Base-by-base conservation (phyloP, 2,329 filamentous ascomycete species). In the Triangularia setosa region DNA sequence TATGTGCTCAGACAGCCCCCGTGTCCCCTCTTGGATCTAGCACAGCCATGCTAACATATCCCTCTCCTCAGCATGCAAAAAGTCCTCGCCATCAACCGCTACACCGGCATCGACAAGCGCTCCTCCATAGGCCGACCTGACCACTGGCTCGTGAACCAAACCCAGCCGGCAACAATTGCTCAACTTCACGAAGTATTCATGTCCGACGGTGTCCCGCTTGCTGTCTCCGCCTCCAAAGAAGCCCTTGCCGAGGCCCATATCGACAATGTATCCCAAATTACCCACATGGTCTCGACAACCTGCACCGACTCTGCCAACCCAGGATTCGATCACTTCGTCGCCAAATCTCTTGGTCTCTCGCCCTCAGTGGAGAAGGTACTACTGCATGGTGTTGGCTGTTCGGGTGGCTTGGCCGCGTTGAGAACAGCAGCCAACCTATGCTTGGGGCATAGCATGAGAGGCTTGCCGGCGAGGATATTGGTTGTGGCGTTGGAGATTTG, bases 281-380 rank as follows among this genome's bases (percentile, higher is more conserved):
- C 87, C 2, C 88, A 90, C 70, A 79, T 89, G 48, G 86, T 90
- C 8, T 84, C 86, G 24, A 88, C 87, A 0, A 90, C 87, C 4
- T 90, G 88, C 72, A 90, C 87, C 8, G 85, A 90, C 72, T 88
- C 86, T 67, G 86, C 87, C 16, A 90, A 90, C 72, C 87, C 87
- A 0, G 87, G 87, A 1, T 90, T 86, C 71, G 88, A 90, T 69
- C 85, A 89, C 73, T 88, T 80, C 67, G 84, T 90, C 24, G 82
- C 82, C 60, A 86, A 84, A 70, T 77, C 79, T 4, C 75, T 90
- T 2, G 85, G 85, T 0, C 78, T 90, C 28, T 77, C 78, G n/a
- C 78, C 81, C 33, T 77, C 76, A n/a, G 81, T 87, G 2, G 86
- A 90, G 69, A 89, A 87, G 70, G 84, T 88, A 5, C 78, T 90